Percentiles rank a stretch among this genome's conserved stretches.
Evolutionary conservation across 2,329 filamentous ascomycete genomes (phyloP).

Genomic region (Pyricularia pennisetigena): DNA sequence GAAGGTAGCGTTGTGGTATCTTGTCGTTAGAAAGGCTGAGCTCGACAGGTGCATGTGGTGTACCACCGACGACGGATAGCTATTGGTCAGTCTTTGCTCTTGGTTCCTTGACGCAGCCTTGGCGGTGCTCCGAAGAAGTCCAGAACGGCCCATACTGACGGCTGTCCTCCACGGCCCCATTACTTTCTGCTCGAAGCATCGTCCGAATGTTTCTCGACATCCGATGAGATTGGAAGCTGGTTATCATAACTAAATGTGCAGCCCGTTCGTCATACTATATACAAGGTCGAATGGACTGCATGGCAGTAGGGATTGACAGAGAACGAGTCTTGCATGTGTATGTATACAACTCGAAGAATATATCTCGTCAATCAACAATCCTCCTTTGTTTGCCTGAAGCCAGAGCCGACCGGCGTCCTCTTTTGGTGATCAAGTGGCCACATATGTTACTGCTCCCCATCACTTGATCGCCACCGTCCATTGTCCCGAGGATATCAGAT

Average conservation of each 20-base stretch:
- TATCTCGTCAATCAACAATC: not conserved
- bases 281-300: not conserved
- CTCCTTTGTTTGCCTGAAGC: not conserved
- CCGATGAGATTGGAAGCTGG: not conserved
- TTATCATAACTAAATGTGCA: not conserved
- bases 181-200: not conserved
- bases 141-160: not conserved
- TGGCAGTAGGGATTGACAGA: not conserved
- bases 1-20: not conserved
- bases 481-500: not conserved
- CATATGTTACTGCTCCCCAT: not conserved
- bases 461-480: not conserved
- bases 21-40: not conserved
- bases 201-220: not conserved
- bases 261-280: not conserved
- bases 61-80: not conserved
- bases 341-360: not conserved
- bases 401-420: not conserved
- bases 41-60: not conserved
- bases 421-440: not conserved
- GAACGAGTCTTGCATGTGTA: not conserved
- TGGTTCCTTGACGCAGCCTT: not conserved
- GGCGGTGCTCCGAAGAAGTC: not conserved
- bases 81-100: not conserved
- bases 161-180: not conserved